phyloP scores from a whole-genome alignment of 2,329 filamentous ascomycete genomes.

The Ophiosphaerella korrae region DNA sequence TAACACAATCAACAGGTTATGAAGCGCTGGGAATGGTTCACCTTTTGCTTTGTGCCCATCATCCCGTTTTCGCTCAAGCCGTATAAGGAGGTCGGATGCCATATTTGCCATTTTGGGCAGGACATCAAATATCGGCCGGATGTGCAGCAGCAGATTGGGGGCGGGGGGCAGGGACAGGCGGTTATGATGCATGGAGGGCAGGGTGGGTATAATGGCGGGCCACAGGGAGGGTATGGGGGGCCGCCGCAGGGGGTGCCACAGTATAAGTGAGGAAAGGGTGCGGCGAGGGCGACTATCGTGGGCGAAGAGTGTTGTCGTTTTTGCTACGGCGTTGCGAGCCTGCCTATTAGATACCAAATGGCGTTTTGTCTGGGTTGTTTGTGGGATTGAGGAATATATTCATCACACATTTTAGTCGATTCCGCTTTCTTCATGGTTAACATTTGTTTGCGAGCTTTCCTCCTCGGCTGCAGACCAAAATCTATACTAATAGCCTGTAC shows the following conservation, averaged over 20 bases:
- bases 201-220: conserved; percentile 23
- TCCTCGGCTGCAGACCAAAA: too few species aligned
- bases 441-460: too few species aligned
- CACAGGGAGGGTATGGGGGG: conserved; percentile 8
- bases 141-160: conserved; percentile 39
- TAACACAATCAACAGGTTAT: conserved; percentile 5
- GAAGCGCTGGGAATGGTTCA: conserved; percentile 65
- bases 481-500: too few species aligned
- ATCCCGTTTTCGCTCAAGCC: conserved; percentile 68
- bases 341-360: conserved; percentile 19
- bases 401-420: neutral
- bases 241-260: conserved; percentile 29
- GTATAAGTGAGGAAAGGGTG: conserved; percentile 20
- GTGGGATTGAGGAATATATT: neutral
- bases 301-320: neutral
- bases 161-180: conserved; percentile 12
- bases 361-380: neutral
- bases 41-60: conserved; percentile 77
- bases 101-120: conserved; percentile 78
- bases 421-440: too few species aligned
- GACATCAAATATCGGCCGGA: conserved; percentile 53
- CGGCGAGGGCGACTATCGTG: neutral
- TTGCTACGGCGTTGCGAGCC: conserved; percentile 9
- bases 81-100: conserved; percentile 69
- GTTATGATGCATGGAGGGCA: conserved; percentile 34